Percentiles rank a stretch among this genome's conserved stretches.
phyloP scores from a whole-genome alignment of 257 asterid species.

The Osmanthus fragrans region DNA sequence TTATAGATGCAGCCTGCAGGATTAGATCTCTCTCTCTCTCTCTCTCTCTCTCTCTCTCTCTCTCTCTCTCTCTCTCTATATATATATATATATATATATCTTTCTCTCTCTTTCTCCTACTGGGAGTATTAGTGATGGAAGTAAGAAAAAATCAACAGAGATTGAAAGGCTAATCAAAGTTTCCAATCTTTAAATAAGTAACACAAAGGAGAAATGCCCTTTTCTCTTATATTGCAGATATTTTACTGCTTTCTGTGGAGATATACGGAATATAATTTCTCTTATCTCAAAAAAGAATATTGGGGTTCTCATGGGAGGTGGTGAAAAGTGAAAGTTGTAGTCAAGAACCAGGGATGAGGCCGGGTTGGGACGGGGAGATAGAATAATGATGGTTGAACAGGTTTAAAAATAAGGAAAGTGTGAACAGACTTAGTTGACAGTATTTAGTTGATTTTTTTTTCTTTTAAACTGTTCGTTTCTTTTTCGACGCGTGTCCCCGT shows the following conservation, averaged over 20 bases:
- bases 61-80: conserved; percentile 20
- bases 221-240: conserved; percentile 43
- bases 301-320: conserved; percentile 31
- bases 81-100: neutral
- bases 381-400: too few relatives aligned
- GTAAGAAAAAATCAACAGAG: conserved; percentile 28
- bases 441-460: too few relatives aligned
- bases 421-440: too few relatives aligned
- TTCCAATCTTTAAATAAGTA: conserved; percentile 28
- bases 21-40: conserved; percentile 26
- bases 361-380: neutral
- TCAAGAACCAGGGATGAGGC: neutral
- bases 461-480: too few relatives aligned
- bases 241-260: conserved; percentile 44
- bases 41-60: conserved; percentile 16
- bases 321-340: conserved; percentile 37
- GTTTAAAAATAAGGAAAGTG: too few relatives aligned
- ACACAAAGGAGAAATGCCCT: conserved; percentile 21
- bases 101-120: conserved; percentile 2
- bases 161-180: conserved; percentile 34
- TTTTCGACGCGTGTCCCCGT: too few relatives aligned
- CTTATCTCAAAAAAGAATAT: too few relatives aligned
- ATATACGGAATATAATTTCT: too few relatives aligned
- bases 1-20: conserved; percentile 21
- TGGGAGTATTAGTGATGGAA: conserved; percentile 13